Evolutionary conservation across 306 rosid genomes (phyloP).

Genomic region (Malus sylvestris): DNA sequence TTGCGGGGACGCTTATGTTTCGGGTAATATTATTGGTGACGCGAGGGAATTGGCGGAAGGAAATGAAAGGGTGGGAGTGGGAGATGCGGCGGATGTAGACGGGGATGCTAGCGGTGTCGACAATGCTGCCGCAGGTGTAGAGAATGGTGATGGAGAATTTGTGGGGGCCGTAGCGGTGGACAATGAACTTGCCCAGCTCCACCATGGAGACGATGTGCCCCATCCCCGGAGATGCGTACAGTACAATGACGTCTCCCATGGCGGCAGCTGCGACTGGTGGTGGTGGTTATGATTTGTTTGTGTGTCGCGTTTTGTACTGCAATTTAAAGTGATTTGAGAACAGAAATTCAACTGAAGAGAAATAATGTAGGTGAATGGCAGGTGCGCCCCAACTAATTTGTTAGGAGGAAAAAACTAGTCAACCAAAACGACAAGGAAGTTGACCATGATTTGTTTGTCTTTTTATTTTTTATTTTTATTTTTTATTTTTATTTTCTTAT

Average conservation of each 20-base stretch:
- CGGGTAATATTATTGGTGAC: not conserved
- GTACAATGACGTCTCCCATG: not conserved
- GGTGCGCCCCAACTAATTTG: no score
- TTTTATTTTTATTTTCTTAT: no score
- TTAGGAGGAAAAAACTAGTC: no score
- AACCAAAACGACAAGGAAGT: no score
- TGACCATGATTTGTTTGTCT: no score
- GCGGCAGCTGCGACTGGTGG: not conserved
- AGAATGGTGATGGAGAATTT: conserved; percentile 25
- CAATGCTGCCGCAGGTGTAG: not conserved
- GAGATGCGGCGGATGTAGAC: conserved; percentile 15
- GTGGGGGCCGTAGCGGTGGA: not conserved
- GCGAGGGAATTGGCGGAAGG: conserved; percentile 25
- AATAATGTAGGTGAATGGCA: no score
- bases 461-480: no score
- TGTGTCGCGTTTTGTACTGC: no score
- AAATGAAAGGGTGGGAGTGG: conserved; percentile 21
- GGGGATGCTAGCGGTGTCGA: conserved; percentile 1
- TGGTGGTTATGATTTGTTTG: not conserved
- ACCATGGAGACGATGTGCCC: conserved; percentile 34
- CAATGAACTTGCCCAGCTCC: conserved; percentile 32
- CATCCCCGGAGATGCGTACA: conserved; percentile 26
- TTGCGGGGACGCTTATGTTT: not conserved
- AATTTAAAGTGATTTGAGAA: no score
- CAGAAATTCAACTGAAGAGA: no score